Percentiles rank a stretch among this genome's conserved stretches.
These are phyloP conservation scores for Pseudonitzschia pungens DNA, from an alignment of 108 stramenopile species.

Conservation along the genomic window DNA sequence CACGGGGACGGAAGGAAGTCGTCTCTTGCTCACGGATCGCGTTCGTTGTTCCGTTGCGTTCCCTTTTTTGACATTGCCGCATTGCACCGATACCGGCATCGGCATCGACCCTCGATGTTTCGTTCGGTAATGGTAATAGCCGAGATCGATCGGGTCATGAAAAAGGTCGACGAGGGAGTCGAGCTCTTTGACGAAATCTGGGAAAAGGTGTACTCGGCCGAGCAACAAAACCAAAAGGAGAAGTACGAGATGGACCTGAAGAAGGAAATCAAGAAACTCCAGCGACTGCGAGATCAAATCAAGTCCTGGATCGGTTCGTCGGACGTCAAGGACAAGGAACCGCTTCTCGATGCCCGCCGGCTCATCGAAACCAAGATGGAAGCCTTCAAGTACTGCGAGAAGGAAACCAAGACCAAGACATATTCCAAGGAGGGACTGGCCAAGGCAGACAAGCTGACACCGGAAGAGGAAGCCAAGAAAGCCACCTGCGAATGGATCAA, in stretches of 20 bases:
- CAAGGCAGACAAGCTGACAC: conserved; percentile 70
- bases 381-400: conserved; percentile 98
- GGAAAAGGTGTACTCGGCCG: conserved; percentile 96
- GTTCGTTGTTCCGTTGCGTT: not conserved
- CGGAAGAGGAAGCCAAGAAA: conserved; percentile 76
- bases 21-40: not conserved
- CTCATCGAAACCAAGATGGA: conserved; percentile 99
- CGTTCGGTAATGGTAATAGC: conserved; percentile 30
- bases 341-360: conserved; percentile 72
- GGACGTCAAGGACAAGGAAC: conserved; percentile 98
- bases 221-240: conserved; percentile 96
- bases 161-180: conserved; percentile 98
- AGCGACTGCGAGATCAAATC: conserved; percentile 97
- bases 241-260: conserved; percentile 98
- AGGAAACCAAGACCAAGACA: conserved; percentile 99
- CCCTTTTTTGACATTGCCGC: not conserved
- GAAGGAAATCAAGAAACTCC: conserved; percentile 99
- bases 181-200: conserved; percentile 97
- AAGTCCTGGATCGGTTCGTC: conserved; percentile 95
- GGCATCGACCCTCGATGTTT: not conserved
- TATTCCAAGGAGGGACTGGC: conserved; percentile 97
- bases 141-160: conserved; percentile 93
- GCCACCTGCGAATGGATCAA: conserved; percentile 74
- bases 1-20: not conserved
- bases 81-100: not conserved